Base-by-base conservation (phyloP, 345 rosid genomes). In the Dovyalis caffra region DNA sequence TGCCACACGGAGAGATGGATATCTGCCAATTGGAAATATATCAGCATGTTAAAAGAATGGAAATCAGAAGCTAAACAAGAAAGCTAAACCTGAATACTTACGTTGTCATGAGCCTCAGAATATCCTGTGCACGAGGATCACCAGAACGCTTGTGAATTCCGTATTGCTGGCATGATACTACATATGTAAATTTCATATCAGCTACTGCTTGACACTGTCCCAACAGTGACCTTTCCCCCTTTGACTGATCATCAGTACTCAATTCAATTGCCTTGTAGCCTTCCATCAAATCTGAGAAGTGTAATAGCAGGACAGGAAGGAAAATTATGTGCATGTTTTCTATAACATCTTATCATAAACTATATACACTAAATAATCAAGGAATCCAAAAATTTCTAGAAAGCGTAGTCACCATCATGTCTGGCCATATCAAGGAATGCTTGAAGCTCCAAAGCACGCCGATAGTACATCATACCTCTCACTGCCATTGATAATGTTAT, bases 381-480 rank as follows among this genome's bases (percentile, higher is more conserved):
- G 5, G 33, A 47, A 28, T 10, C 56, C 64, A 40, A 37, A 69
- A 71, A 25, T 53, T 66, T 20, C 16, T 45, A 47, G 49, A 61
- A 25, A 81, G 37, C 72, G 63, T 18, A 82, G 15, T 37, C 73
- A 93, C 99, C 99, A 88, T 96, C 99, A 77, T 92, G 89, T 80
- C 83, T 85, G 75, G 98, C 99, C 98, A 96, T 96, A 83, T 96
- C 99, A 80, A 96, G 97, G 84, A 96, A 96, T 71, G 99, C 95
- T 85, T 96, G 99, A 75, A 96, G 97, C 85, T 96, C 98, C 94
- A 96, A 87, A 37, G 99, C 99, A 86, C 87, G 90, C 43, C 98
- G 89, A 80, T 87, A 90, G 82, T 96, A 96, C 99, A 96, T 96
- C 98, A 96, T 96, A 68, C 98, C 99, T 85, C 99, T 85, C n/a